A percentile compares a stretch with the other conserved stretches of the same genome.
phyloP scores from a whole-genome alignment of 179 eudicot species.

The Camellia oleifera region DNA sequence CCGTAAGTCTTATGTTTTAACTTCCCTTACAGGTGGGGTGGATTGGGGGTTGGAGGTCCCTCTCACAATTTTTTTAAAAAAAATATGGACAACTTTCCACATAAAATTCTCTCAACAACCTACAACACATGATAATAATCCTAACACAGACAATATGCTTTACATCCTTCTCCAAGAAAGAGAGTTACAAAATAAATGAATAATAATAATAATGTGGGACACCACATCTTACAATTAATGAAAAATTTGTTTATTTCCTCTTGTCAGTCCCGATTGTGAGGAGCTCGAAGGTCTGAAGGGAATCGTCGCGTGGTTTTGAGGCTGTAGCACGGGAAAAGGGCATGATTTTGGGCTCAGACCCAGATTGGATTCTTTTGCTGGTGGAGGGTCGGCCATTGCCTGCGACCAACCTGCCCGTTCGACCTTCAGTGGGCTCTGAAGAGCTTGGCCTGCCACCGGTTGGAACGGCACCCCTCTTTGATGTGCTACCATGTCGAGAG shows the following conservation, averaged over 20 bases:
- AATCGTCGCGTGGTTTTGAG: slow-evolving; percentile 42
- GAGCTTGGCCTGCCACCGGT: slow-evolving; percentile 58
- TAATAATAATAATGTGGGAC: no score
- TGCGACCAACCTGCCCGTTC: slow-evolving; percentile 46
- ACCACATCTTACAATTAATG: not conserved
- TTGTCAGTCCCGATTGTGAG: slow-evolving; percentile 39
- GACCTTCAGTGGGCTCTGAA: slow-evolving; percentile 49
- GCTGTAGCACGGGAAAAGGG: slow-evolving; percentile 39
- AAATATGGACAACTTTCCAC: no score
- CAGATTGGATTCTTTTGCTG: slow-evolving; percentile 56
- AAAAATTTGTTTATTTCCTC: slow-evolving; percentile 36
- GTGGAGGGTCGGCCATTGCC: slow-evolving; percentile 53
- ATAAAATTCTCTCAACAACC: no score
- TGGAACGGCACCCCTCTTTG: slow-evolving; percentile 50
- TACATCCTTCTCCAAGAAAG: no score
- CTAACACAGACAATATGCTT: no score
- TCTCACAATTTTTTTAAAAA: no score
- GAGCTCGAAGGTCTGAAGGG: slow-evolving; percentile 52
- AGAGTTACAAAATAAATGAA: not conserved
- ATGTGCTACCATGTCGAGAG: slow-evolving; percentile 52
- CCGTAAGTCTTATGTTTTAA: no score
- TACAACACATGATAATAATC: no score
- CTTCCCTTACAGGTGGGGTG: no score
- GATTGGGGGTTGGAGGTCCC: no score
- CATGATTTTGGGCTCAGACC: slow-evolving; percentile 51